Evolutionary conservation across 805 yeast genomes (phyloP).

Genomic region (Grigorovia humatica): DNA sequence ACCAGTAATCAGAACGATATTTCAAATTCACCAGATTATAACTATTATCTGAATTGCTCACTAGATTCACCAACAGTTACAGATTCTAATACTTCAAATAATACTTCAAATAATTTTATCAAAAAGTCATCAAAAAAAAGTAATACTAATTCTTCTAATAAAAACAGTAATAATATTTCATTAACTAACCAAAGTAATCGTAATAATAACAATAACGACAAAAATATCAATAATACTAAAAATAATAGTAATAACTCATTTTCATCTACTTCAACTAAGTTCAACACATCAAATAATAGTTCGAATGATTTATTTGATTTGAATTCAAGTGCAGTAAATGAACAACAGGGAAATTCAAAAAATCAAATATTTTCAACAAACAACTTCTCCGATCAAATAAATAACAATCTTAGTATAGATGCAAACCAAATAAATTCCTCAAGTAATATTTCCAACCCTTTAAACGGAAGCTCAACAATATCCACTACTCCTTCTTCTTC

Average conservation of each 20-base stretch:
- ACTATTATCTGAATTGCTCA: constrained; percentile 2
- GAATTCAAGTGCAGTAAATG: background rate
- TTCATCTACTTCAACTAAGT: constrained; percentile 9
- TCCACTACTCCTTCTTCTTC: background rate
- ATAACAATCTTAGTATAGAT: background rate
- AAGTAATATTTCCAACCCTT: background rate
- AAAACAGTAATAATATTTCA: background rate
- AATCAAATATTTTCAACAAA: background rate
- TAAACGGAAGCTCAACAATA: background rate
- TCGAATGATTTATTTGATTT: constrained; percentile 4
- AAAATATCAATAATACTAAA: background rate
- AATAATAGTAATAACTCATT: constrained; percentile 1
- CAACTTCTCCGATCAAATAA: background rate
- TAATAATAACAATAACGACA: constrained; percentile 1
- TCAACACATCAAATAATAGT: constrained; percentile 10
- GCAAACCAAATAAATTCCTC: background rate
- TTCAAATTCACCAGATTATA: constrained; percentile 1
- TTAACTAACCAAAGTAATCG: background rate
- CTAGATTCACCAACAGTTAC: constrained; percentile 1
- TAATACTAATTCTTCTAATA: background rate
- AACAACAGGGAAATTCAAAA: background rate
- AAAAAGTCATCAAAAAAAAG: background rate
- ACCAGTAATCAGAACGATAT: background rate
- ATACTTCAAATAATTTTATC: background rate
- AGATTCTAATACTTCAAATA: background rate